A percentile compares a stretch with the other conserved stretches of the same genome.
phyloP scores from a whole-genome alignment of 1,284 basidiomycete genomes.

The Agroathelia rolfsii region DNA sequence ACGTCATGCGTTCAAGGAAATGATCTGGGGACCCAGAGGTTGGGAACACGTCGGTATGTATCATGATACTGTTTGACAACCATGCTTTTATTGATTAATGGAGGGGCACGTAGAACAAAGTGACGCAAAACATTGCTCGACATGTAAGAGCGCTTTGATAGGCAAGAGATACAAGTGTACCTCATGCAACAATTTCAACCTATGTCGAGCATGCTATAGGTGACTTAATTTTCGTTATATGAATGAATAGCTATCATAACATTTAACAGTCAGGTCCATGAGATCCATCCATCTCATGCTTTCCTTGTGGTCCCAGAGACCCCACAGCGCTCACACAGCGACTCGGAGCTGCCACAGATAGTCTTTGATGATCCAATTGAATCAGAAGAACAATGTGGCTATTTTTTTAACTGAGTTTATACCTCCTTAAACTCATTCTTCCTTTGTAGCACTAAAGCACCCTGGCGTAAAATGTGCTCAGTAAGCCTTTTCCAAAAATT shows the following conservation, averaged over 20 bases:
- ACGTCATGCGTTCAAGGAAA: conserved; percentile 78
- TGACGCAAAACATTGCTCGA: conserved; percentile 63
- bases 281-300: conserved; percentile 80
- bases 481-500: conserved; percentile 34
- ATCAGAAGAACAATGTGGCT: conserved; percentile 53
- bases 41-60: conserved; percentile 82
- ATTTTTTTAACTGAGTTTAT: not conserved
- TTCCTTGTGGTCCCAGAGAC: conserved; percentile 74
- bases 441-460: conserved; percentile 53
- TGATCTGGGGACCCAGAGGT: conserved; percentile 68
- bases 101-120: conserved; percentile 48
- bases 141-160: conserved; percentile 54
- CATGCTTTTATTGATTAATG: not conserved
- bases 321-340: conserved; percentile 29
- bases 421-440: conserved; percentile 2
- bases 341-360: conserved; percentile 29
- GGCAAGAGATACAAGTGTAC: conserved; percentile 76
- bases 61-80: conserved; percentile 1
- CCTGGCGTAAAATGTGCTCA: conserved; percentile 66
- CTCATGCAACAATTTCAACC: conserved; percentile 67
- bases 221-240: conserved; percentile 17
- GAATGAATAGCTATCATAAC: conserved; percentile 4
- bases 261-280: conserved; percentile 61
- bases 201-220: conserved; percentile 79
- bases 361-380: too few species aligned